Base-by-base conservation (phyloP, 176 grass and related monocot species). In the Aegilops longissima region DNA sequence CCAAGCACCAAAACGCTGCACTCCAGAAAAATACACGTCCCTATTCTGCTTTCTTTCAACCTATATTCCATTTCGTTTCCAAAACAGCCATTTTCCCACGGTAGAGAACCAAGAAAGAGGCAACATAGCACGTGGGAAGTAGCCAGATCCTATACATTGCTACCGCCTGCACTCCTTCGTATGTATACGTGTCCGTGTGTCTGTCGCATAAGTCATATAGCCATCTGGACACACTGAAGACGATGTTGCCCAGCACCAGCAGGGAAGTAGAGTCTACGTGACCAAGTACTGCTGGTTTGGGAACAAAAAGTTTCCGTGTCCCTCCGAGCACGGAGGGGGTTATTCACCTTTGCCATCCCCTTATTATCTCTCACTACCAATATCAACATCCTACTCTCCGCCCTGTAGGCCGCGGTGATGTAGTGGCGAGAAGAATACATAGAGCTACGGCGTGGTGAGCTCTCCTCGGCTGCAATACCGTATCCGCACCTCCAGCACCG, bases 401-500 rank as follows among this genome's bases (percentile, higher is more conserved):
- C 42, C 31, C 6, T 17, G 24, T 59, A 21, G 56, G 56, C 2
- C 18, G 18, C 51, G 45, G 75, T 36, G 18, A 66, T 61, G 21
- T 44, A 27, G 39, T 35, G 18, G 49, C 52, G 13, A 21, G 17
- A 45, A 45, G 4, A 52, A 16, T 20, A 51, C 8, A 5, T 4
- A 14, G 18, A n/a, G 34, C 23, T 87, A 90, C 4, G 90, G 93
- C 30, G 89, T 86, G 2, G 91, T 90, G 80, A 93, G 73, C 51
- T 98, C 88, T 74, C 86, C 93, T 47, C 71, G 56, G 38, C 74
- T 38, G 78, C 93, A 98, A 17, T 63, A 42, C 6, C 85, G 91
- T 87, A 98, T 94, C 78, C 75, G 86, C 4, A 98, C 90, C 73
- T 87, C 75, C 89, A 95, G 25, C 52, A 72, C 83, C 21, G 82